phyloP scores from a whole-genome alignment of 768 basidiomycete genomes.

The Clavulina sp. region DNA sequence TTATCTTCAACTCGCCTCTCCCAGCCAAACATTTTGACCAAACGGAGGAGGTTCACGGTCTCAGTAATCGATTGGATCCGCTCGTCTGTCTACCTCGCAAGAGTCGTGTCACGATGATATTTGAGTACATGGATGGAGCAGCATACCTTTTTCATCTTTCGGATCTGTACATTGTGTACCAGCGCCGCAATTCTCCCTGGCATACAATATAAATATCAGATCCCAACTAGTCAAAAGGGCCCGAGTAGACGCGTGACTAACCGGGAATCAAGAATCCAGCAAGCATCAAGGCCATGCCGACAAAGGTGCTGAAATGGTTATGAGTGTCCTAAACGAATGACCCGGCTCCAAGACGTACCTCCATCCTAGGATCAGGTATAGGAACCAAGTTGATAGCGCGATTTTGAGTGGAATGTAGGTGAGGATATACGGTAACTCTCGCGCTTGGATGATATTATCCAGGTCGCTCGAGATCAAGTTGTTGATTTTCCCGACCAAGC shows the following conservation, averaged over 20 bases:
- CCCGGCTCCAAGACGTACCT: slow-evolving; percentile 7
- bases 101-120: too few relatives aligned
- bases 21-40: slow-evolving; percentile 52
- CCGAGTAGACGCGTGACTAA: too few relatives aligned
- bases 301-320: slow-evolving; percentile 29
- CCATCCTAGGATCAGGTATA: slow-evolving; percentile 34
- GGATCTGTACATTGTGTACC: slow-evolving; percentile 32
- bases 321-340: too few relatives aligned
- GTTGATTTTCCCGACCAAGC: slow-evolving; percentile 63
- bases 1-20: slow-evolving; percentile 30
- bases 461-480: slow-evolving; percentile 56
- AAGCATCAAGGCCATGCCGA: slow-evolving; percentile 36
- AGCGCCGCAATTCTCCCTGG: slow-evolving; percentile 30
- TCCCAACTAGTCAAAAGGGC: too few relatives aligned
- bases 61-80: too few relatives aligned
- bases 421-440: slow-evolving; percentile 20
- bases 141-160: slow-evolving; percentile 30
- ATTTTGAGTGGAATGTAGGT: slow-evolving; percentile 27
- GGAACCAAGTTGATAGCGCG: slow-evolving; percentile 23
- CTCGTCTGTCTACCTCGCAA: too few relatives aligned
- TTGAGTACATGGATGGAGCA: background rate
- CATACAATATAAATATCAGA: too few relatives aligned
- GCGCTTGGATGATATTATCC: slow-evolving; percentile 22
- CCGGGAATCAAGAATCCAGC: slow-evolving; percentile 40
- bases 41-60: slow-evolving; percentile 40